Percentiles rank a stretch among this genome's conserved stretches.
Conservation (phyloP, 257 asterid species). For the Verbena officinalis region DNA sequence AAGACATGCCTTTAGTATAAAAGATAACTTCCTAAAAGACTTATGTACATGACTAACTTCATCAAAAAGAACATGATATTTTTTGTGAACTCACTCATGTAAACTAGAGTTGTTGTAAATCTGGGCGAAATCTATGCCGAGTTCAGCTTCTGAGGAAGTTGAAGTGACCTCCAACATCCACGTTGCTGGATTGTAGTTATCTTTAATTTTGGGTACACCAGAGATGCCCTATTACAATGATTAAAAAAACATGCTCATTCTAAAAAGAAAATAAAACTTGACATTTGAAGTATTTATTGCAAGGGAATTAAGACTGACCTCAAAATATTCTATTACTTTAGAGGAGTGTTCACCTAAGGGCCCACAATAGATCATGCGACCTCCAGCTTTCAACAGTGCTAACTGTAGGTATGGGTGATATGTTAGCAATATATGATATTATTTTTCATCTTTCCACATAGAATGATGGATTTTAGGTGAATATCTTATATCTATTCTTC, state of each 20-base stretch:
- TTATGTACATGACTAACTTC: too few species aligned
- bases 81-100: constrained; percentile 45
- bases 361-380: constrained; percentile 55
- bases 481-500: too few species aligned
- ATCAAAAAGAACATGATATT: too few species aligned
- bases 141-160: constrained; percentile 54
- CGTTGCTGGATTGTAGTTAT: constrained; percentile 64
- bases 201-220: constrained; percentile 50
- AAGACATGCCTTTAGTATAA: too few species aligned
- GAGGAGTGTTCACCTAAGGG: constrained; percentile 53
- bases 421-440: too few species aligned
- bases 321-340: constrained; percentile 56
- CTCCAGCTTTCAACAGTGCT: constrained; percentile 55
- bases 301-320: constrained; percentile 46
- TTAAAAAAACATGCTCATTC: neutral
- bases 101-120: constrained; percentile 45
- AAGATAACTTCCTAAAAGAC: too few species aligned
- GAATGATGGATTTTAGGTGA: neutral
- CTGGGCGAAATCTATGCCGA: constrained; percentile 53
- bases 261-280: neutral
- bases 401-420: constrained; percentile 36
- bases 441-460: too few species aligned
- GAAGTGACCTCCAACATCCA: constrained; percentile 72
- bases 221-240: constrained; percentile 34
- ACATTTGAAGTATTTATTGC: neutral